Conservation (phyloP, 805 yeast genomes). For the Yarrowia deformans region DNA sequence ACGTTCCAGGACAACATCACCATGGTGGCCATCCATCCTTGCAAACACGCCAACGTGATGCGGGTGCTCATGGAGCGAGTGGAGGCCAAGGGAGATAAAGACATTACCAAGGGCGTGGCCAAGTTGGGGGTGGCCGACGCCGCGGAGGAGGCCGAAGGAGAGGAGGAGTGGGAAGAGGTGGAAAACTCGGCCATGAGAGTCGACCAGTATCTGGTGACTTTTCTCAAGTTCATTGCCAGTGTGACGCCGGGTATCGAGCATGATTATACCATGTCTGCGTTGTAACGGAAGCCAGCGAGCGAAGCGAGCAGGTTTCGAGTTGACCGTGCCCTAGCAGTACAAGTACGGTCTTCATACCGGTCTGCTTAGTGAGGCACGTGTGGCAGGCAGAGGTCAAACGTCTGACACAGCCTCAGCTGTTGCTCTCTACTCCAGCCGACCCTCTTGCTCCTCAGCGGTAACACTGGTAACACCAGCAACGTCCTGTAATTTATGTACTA, state of each 20-base stretch:
- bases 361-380: too few species aligned
- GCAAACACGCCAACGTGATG: constrained; percentile 96
- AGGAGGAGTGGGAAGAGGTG: constrained; percentile 67
- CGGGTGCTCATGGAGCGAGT: constrained; percentile 81
- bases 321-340: too few species aligned
- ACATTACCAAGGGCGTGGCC: constrained; percentile 53
- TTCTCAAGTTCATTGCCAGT: constrained; percentile 92
- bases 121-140: constrained; percentile 53
- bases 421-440: too few species aligned
- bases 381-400: too few species aligned
- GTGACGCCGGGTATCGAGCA: constrained; percentile 98
- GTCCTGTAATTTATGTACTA: constrained; percentile 30
- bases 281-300: not conserved
- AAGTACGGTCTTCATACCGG: too few species aligned
- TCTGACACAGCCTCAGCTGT: too few species aligned
- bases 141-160: constrained; percentile 44
- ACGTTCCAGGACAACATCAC: constrained; percentile 82
- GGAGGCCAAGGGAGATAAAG: constrained; percentile 51
- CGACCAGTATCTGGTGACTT: constrained; percentile 88
- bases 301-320: too few species aligned
- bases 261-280: constrained; percentile 98
- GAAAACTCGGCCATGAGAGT: constrained; percentile 64
- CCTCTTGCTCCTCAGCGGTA: too few species aligned
- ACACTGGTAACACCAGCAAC: too few species aligned
- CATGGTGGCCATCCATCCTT: constrained; percentile 90